phyloP scores from a whole-genome alignment of 1,139 yeast genomes.

The Geotrichum citri-aurantii region DNA sequence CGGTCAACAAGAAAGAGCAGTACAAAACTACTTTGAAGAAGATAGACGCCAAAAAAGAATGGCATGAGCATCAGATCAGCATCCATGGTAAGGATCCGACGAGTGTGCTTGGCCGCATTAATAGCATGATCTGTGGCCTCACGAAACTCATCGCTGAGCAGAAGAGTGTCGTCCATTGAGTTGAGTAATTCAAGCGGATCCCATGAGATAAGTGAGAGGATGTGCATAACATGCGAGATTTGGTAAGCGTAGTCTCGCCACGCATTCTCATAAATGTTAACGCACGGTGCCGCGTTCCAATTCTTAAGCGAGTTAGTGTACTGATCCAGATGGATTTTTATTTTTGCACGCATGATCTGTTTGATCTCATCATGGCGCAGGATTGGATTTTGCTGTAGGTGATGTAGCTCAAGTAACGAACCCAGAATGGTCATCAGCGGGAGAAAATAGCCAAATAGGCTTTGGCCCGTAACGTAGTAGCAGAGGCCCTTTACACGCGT shows the following conservation, averaged over 20 bases:
- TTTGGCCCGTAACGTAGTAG: constrained; percentile 22
- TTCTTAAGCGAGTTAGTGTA: constrained; percentile 23
- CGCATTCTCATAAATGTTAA: constrained; percentile 21
- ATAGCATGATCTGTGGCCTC: constrained; percentile 28
- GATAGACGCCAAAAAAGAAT: constrained; percentile 32
- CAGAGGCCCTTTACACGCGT: constrained; percentile 23
- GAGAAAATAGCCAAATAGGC: constrained; percentile 28
- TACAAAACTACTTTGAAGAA: constrained; percentile 29
- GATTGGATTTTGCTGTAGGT: constrained; percentile 19
- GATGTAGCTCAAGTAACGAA: constrained; percentile 26
- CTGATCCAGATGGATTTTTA: constrained; percentile 21
- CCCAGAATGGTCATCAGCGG: constrained; percentile 30
- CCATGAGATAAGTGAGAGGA: constrained; percentile 27
- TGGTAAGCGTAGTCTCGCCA: constrained; percentile 29
- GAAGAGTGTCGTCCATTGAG: constrained; percentile 27
- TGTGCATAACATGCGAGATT: constrained; percentile 27
- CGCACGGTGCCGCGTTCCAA: constrained; percentile 14
- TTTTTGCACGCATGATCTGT: constrained; percentile 10
- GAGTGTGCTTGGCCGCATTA: constrained; percentile 27
- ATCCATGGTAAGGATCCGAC: constrained; percentile 27
- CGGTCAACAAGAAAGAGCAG: constrained; percentile 29
- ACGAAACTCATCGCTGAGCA: constrained; percentile 26
- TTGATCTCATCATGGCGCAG: constrained; percentile 20
- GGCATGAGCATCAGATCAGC: constrained; percentile 34
- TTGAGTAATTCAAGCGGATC: constrained; percentile 27